Evolutionary conservation across 2,329 filamentous ascomycete species (phyloP), one percentile per base, ranked within the genome.

Genomic region (Diaporthe citri): DNA sequence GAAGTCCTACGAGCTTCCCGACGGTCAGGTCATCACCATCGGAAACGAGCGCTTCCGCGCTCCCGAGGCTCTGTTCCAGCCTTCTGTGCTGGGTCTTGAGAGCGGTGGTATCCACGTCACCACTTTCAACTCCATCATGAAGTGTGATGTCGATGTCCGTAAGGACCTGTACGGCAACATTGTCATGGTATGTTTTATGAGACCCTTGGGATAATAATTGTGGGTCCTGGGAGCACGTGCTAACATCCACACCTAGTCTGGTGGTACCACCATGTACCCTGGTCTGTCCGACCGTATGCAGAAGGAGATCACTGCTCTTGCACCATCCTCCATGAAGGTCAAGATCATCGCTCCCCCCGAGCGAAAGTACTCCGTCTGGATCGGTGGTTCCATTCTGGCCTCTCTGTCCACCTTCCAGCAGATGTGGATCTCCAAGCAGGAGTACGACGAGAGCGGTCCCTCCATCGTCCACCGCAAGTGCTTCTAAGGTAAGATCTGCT

Each of bases 341-440:
- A 98, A 98, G 95, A 98, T 99, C 90, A 98, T 99, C 87, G 97
- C 97, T 90, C 97, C 97, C 83, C 97, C 97, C 82, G 97, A 99
- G 94, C 95, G 97, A 90, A 99, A 99, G 93, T 99, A 99, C 95
- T 98, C 97, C 79, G 97, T 99, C 92, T 99, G 97, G 97, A 99
- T 99, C 87, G 97, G 97, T 97, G 97, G 97, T 93, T 99, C 97
- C 88, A 99, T 99, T 90, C 90, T 99, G 85, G 97, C 97, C 83
- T 99, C 97, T 79, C 94, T 99, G 84, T 99, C 97, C 82, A 99
- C 97, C 88, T 99, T 99, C 96, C 97, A 99, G 92, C 97, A 99
- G 91, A 99, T 99, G 97, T 99, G 97, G 97, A 98, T 99, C 93
- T 99, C 97, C 84, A 99, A 99, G 95, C 97, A 99, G 91, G 96